Percentiles rank a stretch among this genome's conserved stretches.
Evolutionary conservation across 805 yeast species (phyloP).

Genomic region (Ogataea dorogensis): DNA sequence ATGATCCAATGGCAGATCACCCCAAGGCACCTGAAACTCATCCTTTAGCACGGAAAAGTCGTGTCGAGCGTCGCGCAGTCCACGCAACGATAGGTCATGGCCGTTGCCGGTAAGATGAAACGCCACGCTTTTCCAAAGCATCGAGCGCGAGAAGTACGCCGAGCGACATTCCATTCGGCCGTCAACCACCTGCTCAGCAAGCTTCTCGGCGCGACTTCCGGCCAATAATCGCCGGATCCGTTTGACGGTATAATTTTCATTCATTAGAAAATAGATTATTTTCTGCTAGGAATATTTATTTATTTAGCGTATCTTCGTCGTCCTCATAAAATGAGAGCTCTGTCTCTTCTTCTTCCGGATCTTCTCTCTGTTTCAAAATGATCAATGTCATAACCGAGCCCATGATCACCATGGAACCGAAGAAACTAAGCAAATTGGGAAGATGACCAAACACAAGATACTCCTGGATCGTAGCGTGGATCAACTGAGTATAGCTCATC

Average conservation of each 20-base stretch:
- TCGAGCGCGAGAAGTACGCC: slow-evolving; percentile 23
- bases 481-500: slow-evolving; percentile 72
- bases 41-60: slow-evolving; percentile 21
- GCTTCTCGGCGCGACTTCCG: slow-evolving; percentile 4
- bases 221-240: slow-evolving; percentile 8
- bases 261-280: slow-evolving; percentile 1
- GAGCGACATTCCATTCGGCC: slow-evolving; percentile 9
- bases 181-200: slow-evolving; percentile 6
- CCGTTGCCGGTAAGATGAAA: slow-evolving; percentile 12
- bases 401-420: slow-evolving; percentile 69
- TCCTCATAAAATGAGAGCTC: slow-evolving; percentile 2
- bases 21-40: slow-evolving; percentile 36
- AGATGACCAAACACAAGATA: slow-evolving; percentile 65
- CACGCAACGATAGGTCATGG: slow-evolving; percentile 17
- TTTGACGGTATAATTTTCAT: slow-evolving; percentile 4
- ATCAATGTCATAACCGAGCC: slow-evolving; percentile 62
- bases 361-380: slow-evolving; percentile 42
- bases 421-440: slow-evolving; percentile 65
- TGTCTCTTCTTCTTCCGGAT: slow-evolving; percentile 3
- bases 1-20: slow-evolving; percentile 27
- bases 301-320: slow-evolving; percentile 1
- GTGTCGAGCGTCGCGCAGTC: slow-evolving; percentile 19
- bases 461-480: slow-evolving; percentile 80
- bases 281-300: slow-evolving; percentile 5
- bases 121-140: slow-evolving; percentile 26